These are phyloP conservation scores for Septoria linicola DNA, from an alignment of 2,329 filamentous ascomycete genomes.

Conservation along the genomic window DNA sequence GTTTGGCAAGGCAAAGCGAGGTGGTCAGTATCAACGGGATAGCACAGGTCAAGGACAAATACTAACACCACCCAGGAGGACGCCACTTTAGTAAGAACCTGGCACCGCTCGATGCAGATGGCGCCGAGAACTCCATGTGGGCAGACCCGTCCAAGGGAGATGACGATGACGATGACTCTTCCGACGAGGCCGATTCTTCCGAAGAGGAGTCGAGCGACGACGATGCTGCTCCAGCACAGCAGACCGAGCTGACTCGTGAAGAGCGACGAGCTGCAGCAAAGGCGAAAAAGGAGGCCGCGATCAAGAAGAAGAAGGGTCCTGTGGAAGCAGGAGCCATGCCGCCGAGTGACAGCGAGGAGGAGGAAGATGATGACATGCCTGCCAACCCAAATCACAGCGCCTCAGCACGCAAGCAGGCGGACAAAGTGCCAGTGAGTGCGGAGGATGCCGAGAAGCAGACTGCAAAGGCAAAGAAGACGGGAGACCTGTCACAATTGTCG, in stretches of 20 bases:
- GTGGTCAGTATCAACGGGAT: constrained; percentile 61
- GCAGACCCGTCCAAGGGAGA: constrained; percentile 56
- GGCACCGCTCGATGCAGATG: constrained; percentile 82
- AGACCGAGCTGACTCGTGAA: constrained; percentile 69
- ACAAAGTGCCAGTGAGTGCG: constrained; percentile 50
- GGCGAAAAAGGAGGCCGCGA: constrained; percentile 85
- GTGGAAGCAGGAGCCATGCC: constrained; percentile 86
- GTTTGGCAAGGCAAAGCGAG: constrained; percentile 88
- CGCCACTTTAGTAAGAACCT: constrained; percentile 94
- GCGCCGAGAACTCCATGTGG: constrained; percentile 88
- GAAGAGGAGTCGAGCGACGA: constrained; percentile 45
- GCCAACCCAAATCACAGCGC: constrained; percentile 85
- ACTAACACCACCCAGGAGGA: constrained; percentile 61
- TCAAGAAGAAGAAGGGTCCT: constrained; percentile 67
- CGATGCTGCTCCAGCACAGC: constrained; percentile 41
- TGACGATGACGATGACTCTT: constrained; percentile 52
- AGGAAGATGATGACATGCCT: constrained; percentile 65
- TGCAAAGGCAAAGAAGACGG: constrained; percentile 60
- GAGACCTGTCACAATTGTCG: constrained; percentile 56
- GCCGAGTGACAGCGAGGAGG: constrained; percentile 61
- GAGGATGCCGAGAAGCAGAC: constrained; percentile 48
- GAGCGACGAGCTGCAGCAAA: constrained; percentile 85
- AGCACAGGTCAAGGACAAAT: not conserved
- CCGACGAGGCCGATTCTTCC: constrained; percentile 28
- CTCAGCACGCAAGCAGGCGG: constrained; percentile 67